These are phyloP conservation scores for Blastomyces emzantsi DNA, from an alignment of 2,329 filamentous ascomycete genomes.

Conservation along the genomic window DNA sequence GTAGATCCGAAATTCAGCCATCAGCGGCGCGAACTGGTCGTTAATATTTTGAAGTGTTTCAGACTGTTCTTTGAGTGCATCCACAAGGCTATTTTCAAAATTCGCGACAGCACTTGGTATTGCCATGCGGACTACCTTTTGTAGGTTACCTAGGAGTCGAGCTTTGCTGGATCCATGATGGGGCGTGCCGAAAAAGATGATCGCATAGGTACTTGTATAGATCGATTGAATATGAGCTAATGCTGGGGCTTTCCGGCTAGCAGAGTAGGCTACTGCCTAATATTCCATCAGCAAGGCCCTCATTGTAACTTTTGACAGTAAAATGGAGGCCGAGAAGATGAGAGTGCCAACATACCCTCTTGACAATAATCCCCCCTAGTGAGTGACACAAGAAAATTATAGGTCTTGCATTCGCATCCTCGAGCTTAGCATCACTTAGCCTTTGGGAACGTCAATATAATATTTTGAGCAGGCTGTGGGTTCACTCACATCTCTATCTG, in stretches of 20 bases:
- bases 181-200: constrained; percentile 33
- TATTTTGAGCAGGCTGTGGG: constrained; percentile 8
- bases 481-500: constrained; percentile 25
- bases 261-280: constrained; percentile 31
- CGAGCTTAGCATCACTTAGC: constrained; percentile 19
- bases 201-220: constrained; percentile 31
- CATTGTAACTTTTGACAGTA: no score
- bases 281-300: not conserved
- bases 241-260: constrained; percentile 19
- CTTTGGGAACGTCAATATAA: constrained; percentile 11
- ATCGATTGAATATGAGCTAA: constrained; percentile 29
- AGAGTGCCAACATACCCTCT: constrained; percentile 24
- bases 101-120: constrained; percentile 22
- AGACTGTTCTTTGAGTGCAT: constrained; percentile 43
- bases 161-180: constrained; percentile 31
- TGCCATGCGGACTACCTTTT: constrained; percentile 24
- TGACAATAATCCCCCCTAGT: constrained; percentile 36
- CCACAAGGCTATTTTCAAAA: constrained; percentile 41
- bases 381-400: constrained; percentile 37
- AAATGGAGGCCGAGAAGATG: no score
- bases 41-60: constrained; percentile 34
- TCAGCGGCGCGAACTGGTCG: constrained; percentile 31
- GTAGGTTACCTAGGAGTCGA: constrained; percentile 18
- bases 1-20: constrained; percentile 30
- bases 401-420: constrained; percentile 26